Evolutionary conservation across 176 grass and related monocot species (phyloP).

Genomic region (Thalia dealbata): DNA sequence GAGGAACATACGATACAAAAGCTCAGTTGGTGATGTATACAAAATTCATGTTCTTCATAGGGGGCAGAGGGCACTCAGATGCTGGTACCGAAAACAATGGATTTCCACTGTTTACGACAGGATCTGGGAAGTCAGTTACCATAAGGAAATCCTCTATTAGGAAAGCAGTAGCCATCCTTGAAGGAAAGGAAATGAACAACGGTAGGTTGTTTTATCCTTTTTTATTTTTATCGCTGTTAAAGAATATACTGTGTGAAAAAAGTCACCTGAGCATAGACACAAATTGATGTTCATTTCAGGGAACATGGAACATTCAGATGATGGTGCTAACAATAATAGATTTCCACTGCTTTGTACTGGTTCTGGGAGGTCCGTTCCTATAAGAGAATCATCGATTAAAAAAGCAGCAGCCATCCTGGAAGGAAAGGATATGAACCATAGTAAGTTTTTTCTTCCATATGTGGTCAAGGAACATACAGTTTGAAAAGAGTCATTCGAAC

Average conservation of each 20-base stretch:
- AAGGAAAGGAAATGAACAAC: slow-evolving; percentile 14
- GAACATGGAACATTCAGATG: background rate
- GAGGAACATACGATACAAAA: background rate
- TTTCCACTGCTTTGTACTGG: slow-evolving; percentile 41
- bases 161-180: slow-evolving; percentile 46
- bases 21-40: background rate
- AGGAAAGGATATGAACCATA: slow-evolving; percentile 16
- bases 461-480: background rate
- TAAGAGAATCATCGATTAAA: slow-evolving; percentile 32
- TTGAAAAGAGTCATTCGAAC: background rate
- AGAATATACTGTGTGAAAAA: background rate
- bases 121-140: slow-evolving; percentile 40
- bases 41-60: background rate
- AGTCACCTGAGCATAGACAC: background rate
- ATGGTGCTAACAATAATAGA: background rate
- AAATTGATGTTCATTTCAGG: background rate
- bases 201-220: slow-evolving; percentile 17
- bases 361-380: slow-evolving; percentile 24
- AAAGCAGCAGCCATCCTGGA: slow-evolving; percentile 46
- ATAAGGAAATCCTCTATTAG: slow-evolving; percentile 40
- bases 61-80: slow-evolving; percentile 13
- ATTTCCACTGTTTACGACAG: slow-evolving; percentile 50
- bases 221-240: background rate
- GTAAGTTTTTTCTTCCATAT: slow-evolving; percentile 22
- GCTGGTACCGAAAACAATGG: slow-evolving; percentile 28